A percentile compares a stretch with the other conserved stretches of the same genome.
phyloP scores from a whole-genome alignment of 768 basidiomycete genomes.

The Glaciozyma antarctica region DNA sequence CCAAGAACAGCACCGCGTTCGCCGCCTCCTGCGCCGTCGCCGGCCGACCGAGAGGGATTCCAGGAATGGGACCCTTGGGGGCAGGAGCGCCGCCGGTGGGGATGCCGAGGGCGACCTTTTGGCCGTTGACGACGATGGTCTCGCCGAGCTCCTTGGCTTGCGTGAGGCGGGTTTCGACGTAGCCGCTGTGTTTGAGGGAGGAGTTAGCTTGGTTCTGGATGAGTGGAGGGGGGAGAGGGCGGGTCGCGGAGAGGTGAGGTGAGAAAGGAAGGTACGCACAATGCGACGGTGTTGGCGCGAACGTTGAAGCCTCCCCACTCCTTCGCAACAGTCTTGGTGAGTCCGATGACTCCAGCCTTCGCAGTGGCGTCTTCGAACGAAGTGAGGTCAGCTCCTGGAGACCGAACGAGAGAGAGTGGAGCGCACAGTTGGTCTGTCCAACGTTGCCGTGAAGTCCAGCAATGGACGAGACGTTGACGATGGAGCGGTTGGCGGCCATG shows the following conservation, averaged over 20 bases:
- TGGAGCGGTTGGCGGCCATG: too few relatives aligned
- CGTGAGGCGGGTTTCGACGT: conserved; percentile 55
- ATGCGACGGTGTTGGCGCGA: conserved; percentile 71
- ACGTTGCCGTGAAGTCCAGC: conserved; percentile 65
- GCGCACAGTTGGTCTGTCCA: conserved; percentile 65
- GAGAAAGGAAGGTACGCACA: not conserved
- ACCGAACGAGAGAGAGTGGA: not conserved
- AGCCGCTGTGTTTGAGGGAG: conserved; percentile 45
- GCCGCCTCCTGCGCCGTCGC: conserved; percentile 71
- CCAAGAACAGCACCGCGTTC: conserved; percentile 38
- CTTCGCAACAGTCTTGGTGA: conserved; percentile 77
- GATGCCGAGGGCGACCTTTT: conserved; percentile 69
- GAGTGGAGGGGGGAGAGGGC: not conserved
- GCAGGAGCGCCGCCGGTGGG: conserved; percentile 44
- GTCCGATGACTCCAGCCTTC: conserved; percentile 54
- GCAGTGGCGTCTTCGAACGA: conserved; percentile 24
- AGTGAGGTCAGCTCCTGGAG: not conserved
- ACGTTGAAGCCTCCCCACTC: conserved; percentile 75
- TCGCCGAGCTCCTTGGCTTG: conserved; percentile 67
- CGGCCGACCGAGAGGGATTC: conserved; percentile 58
- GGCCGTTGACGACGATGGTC: conserved; percentile 63
- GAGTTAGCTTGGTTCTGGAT: too few relatives aligned
- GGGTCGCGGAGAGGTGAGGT: too few relatives aligned
- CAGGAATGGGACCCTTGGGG: too few relatives aligned
- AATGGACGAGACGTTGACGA: conserved; percentile 67